phyloP scores from a whole-genome alignment of 441 rosid genomes.

The Codiaeum variegatum region DNA sequence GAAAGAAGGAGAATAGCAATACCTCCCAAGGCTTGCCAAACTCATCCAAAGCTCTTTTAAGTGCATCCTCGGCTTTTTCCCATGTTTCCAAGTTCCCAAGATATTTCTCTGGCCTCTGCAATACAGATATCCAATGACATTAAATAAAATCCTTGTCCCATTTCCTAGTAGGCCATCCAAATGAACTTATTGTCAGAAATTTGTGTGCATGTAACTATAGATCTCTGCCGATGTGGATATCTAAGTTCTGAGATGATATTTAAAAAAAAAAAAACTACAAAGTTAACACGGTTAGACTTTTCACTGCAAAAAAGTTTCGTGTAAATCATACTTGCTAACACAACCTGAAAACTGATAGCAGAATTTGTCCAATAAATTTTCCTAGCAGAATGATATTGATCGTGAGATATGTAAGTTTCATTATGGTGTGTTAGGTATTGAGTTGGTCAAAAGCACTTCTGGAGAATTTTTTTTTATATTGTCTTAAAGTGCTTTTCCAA shows the following conservation, averaged over 20 bases:
- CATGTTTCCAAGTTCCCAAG: constrained; percentile 76
- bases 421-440: too few species aligned
- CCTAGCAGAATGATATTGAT: background rate
- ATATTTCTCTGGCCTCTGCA: constrained; percentile 91
- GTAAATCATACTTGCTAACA: background rate
- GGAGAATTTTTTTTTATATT: too few species aligned
- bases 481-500: too few species aligned
- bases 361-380: background rate
- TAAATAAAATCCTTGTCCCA: background rate
- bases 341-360: background rate
- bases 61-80: constrained; percentile 90
- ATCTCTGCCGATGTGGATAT: background rate
- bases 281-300: background rate
- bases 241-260: background rate
- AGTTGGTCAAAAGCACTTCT: too few species aligned
- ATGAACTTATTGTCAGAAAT: background rate
- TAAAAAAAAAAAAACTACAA: background rate
- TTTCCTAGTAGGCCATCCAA: background rate
- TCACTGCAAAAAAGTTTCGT: background rate
- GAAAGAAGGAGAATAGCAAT: constrained; percentile 19
- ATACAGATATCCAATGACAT: constrained; percentile 17
- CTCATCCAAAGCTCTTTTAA: constrained; percentile 66
- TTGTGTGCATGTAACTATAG: background rate
- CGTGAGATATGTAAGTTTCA: background rate
- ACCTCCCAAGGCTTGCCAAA: constrained; percentile 94